A percentile compares a stretch with the other conserved stretches of the same genome.
These are phyloP conservation scores for Cicer bijugum DNA, from an alignment of 306 rosid genomes.

Conservation along the genomic window DNA sequence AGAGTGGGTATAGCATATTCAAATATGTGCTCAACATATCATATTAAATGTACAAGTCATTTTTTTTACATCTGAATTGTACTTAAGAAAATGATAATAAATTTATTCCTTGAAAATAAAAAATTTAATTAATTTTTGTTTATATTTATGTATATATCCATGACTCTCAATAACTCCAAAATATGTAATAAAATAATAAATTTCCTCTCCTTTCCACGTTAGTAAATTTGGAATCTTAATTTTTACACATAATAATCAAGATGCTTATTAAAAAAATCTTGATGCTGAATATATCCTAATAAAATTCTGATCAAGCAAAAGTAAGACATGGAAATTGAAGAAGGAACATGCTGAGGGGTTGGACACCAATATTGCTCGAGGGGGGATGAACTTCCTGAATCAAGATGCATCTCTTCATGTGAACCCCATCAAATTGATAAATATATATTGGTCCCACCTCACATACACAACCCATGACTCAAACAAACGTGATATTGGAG, in stretches of 20 bases:
- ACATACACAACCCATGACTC: constrained; percentile 70
- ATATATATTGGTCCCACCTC: constrained; percentile 55
- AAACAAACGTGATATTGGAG: constrained; percentile 27
- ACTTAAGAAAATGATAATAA: too few relatives aligned
- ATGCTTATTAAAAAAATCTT: not conserved
- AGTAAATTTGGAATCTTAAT: not conserved
- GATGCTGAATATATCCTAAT: too few relatives aligned
- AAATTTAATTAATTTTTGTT: too few relatives aligned
- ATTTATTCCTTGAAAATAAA: too few relatives aligned
- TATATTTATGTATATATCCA: too few relatives aligned
- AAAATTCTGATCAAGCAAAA: not conserved
- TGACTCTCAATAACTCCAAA: too few relatives aligned
- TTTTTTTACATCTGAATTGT: too few relatives aligned
- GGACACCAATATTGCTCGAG: constrained; percentile 45
- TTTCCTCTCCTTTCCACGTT: too few relatives aligned
- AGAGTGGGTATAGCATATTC: too few relatives aligned
- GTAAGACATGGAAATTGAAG: constrained; percentile 26
- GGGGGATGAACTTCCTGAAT: constrained; percentile 64
- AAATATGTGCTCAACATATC: too few relatives aligned
- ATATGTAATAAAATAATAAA: too few relatives aligned
- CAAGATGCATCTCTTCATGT: constrained; percentile 74
- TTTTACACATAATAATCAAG: not conserved
- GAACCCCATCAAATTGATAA: constrained; percentile 72
- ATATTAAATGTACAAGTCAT: too few relatives aligned
- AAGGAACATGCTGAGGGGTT: constrained; percentile 49